Percentiles rank a stretch among this genome's conserved stretches.
Conservation (phyloP, 2,329 filamentous ascomycete species). For the Orbilia javanica region DNA sequence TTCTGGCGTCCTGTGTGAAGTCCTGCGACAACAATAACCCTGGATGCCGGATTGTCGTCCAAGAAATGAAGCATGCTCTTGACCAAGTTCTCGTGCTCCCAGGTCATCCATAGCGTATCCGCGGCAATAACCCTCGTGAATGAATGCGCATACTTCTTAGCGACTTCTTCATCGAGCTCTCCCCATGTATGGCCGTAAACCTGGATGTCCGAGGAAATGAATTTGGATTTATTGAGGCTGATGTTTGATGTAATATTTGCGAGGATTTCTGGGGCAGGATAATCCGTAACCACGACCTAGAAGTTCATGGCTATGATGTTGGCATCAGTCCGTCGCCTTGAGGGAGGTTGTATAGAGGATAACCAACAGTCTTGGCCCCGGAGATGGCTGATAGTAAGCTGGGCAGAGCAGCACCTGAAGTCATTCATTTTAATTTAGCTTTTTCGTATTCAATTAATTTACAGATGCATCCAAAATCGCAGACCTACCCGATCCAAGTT, state of each 20-base stretch:
- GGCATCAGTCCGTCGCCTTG: conserved; percentile 42
- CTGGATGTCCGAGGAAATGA: conserved; percentile 63
- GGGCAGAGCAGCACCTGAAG: conserved; percentile 66
- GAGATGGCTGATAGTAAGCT: conserved; percentile 68
- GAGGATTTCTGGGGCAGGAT: conserved; percentile 74
- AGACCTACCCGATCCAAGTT: conserved; percentile 78
- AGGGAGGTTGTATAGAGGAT: conserved; percentile 59
- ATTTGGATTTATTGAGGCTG: conserved; percentile 67
- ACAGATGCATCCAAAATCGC: conserved; percentile 65
- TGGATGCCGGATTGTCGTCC: conserved; percentile 66
- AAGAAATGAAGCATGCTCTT: conserved; percentile 75
- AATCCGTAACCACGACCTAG: conserved; percentile 75
- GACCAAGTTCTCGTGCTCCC: conserved; percentile 77
- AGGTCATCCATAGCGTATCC: conserved; percentile 82
- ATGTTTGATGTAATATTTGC: conserved; percentile 73
- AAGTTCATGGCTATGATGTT: conserved; percentile 29
- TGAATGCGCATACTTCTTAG: conserved; percentile 63
- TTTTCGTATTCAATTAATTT: background rate
- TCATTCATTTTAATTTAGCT: background rate
- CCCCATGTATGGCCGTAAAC: conserved; percentile 77
- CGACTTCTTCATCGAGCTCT: conserved; percentile 65
- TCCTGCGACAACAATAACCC: conserved; percentile 76
- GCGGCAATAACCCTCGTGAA: conserved; percentile 77
- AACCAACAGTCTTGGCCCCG: conserved; percentile 67
- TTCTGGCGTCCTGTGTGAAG: conserved; percentile 79